Evolutionary conservation across 129 eudicot species (phyloP), one percentile per base, ranked within the genome.

Genomic region (Pittosporum tobira): DNA sequence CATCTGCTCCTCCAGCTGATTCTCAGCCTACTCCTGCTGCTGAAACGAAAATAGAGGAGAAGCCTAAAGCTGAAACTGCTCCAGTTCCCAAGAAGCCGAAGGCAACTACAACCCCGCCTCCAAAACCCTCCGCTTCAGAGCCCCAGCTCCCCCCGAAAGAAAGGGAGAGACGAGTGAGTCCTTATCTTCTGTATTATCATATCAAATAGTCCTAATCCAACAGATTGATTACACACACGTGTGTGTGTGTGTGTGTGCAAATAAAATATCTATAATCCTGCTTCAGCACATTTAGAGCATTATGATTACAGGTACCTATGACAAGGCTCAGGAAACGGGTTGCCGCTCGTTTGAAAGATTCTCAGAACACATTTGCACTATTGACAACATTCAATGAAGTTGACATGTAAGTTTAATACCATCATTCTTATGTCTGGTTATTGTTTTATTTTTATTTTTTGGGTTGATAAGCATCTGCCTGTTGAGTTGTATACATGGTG

Each of bases 311-410:
- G 97, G 97, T 89, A 70, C 95, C 97, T 22, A 89, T 89, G 97
- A 85, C 97, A 24, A 85, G 97, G 63, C 85, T 90, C 27, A 85
- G 97, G 65, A 90, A 90, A 71, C 73, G 97, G 65, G 97, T 90
- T 64, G 97, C 97, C 24, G 80, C 88, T 42, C 93, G 95, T 46
- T 79, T 90, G 79, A 90, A 90, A 62, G 97, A 90, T 78, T 85
- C 97, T 63, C 97, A 90, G 30, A 90, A 90, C 74, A 90, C 97
- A n/a, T 90, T 85, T 76, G 97, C 97, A 16, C 64, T 90, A 84
- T 59, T 90, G 81, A 90, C 97, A 2, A 90, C 97, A 59, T 90
- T 90, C 52, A 89, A 89, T 68, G 97, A 89, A 89, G 97, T 89
- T 60, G 97, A 89, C 48, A 89, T 89, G 97, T 80, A 67, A 72